Evolutionary conservation across 2,329 filamentous ascomycete genomes (phyloP).

Genomic region (Aspergillus sojae): DNA sequence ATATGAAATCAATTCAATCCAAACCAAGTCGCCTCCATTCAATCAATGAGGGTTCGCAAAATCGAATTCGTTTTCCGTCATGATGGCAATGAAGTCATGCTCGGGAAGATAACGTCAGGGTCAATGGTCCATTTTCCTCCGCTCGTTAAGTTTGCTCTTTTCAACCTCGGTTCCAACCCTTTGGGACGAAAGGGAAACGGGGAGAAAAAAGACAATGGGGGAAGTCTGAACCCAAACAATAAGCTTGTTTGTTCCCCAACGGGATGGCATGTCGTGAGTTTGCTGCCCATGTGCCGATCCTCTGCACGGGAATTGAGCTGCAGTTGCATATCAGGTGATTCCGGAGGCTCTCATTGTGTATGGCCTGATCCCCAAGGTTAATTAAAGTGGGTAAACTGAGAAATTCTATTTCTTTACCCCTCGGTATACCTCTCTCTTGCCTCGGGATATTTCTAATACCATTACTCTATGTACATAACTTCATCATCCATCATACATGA

Average conservation of each 20-base stretch:
- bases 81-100: not conserved
- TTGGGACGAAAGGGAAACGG: not conserved
- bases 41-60: not conserved
- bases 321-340: constrained; percentile 5
- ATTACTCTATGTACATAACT: constrained; percentile 11
- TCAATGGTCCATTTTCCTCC: not conserved
- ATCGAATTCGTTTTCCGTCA: not conserved
- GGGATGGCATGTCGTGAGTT: not conserved
- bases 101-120: not conserved
- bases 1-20: too few species aligned
- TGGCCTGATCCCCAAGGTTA: constrained; percentile 3
- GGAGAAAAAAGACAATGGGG: not conserved
- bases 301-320: constrained; percentile 7
- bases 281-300: constrained; percentile 2
- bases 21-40: not conserved
- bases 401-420: not conserved
- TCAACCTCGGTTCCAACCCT: not conserved
- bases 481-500: constrained; percentile 10
- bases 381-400: constrained; percentile 3
- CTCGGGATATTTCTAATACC: not conserved
- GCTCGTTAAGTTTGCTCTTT: not conserved
- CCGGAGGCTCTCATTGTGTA: not conserved
- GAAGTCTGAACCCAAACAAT: not conserved
- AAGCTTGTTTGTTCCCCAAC: not conserved
- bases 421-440: not conserved